Conservation (phyloP, 2,329 filamentous ascomycete genomes). For the Exophiala dermatitidis region DNA sequence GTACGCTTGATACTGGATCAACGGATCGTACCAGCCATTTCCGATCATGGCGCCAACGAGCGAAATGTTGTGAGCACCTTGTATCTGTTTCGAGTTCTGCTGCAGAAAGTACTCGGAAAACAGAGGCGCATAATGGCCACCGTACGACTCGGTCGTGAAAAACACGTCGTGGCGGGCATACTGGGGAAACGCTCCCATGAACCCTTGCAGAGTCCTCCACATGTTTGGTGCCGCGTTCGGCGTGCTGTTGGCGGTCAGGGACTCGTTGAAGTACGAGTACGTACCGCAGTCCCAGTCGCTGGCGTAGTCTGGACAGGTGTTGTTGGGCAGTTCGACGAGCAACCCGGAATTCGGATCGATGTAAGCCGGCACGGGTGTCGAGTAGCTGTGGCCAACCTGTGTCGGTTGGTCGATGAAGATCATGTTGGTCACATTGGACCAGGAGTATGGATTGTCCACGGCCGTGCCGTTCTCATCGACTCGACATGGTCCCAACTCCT, state of each 20-base stretch:
- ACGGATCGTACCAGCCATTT: conserved; percentile 36
- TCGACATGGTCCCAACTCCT: conserved; percentile 32
- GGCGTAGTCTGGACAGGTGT: conserved; percentile 25
- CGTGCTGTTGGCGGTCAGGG: conserved; percentile 25
- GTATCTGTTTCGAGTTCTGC: conserved; percentile 31
- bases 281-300: conserved; percentile 25
- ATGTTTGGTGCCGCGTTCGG: conserved; percentile 25
- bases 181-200: conserved; percentile 27
- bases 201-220: conserved; percentile 27
- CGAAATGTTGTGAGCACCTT: conserved; percentile 25
- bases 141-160: conserved; percentile 49
- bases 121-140: conserved; percentile 53
- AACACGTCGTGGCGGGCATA: conserved; percentile 40
- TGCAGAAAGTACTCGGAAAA: conserved; percentile 39
- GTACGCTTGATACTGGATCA: conserved; percentile 36
- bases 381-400: conserved; percentile 53
- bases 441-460: conserved; percentile 35
- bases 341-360: conserved; percentile 14
- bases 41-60: conserved; percentile 34
- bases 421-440: conserved; percentile 29
- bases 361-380: conserved; percentile 27
- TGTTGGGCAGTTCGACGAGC: conserved; percentile 22
- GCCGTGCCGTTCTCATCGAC: conserved; percentile 36
- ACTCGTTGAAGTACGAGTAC: conserved; percentile 24
- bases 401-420: conserved; percentile 64